Percentiles rank a stretch among this genome's conserved stretches.
These are phyloP conservation scores for Zizania latifolia DNA, from an alignment of 176 grass and related monocot genomes.

Conservation along the genomic window DNA sequence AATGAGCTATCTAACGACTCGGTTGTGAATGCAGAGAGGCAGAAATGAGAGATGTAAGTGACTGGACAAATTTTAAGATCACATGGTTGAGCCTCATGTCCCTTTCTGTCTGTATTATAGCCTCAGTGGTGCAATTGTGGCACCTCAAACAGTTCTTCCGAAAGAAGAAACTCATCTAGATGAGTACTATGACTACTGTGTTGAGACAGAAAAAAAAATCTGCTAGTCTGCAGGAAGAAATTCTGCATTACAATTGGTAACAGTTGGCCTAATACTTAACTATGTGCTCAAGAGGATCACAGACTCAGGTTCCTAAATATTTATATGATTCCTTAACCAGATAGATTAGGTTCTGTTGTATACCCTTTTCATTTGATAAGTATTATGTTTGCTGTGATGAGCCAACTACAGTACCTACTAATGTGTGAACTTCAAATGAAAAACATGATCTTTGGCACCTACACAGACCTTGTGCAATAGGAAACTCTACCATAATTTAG, in stretches of 20 bases:
- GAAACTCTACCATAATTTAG: neutral
- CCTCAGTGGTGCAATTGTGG: constrained; percentile 38
- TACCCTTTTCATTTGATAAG: neutral
- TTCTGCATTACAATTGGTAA: neutral
- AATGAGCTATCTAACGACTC: neutral
- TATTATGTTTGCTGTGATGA: neutral
- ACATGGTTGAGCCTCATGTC: constrained; percentile 48
- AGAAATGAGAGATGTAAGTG: constrained; percentile 45
- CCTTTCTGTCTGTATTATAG: constrained; percentile 42
- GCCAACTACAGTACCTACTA: neutral
- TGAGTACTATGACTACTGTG: neutral
- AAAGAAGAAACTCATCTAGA: constrained; percentile 71
- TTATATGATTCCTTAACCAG: neutral
- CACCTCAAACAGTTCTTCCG: constrained; percentile 44
- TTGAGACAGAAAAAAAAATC: neutral
- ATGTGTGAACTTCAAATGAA: neutral
- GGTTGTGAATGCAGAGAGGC: constrained; percentile 42
- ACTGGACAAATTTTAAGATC: constrained; percentile 51
- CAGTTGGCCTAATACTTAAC: neutral
- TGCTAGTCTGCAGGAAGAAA: neutral
- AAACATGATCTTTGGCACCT: constrained; percentile 19
- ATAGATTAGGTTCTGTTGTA: neutral
- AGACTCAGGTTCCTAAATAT: neutral
- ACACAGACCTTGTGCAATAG: neutral
- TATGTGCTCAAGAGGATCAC: neutral